These are phyloP conservation scores for Calycina marina DNA, from an alignment of 2,329 filamentous ascomycete species.

Conservation along the genomic window DNA sequence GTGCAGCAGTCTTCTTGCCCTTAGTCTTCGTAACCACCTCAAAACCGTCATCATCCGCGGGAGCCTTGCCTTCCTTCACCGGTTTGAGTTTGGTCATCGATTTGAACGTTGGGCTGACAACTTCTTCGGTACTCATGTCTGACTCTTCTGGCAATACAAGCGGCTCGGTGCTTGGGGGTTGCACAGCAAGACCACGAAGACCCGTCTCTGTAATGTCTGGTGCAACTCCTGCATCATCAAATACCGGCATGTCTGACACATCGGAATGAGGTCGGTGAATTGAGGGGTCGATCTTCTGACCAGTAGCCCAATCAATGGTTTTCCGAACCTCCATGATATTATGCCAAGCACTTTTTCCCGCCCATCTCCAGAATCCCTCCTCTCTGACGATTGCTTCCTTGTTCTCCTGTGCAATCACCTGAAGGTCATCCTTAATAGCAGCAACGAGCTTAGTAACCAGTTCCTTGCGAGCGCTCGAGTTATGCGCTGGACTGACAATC, in stretches of 20 bases:
- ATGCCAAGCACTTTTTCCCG: conserved; percentile 14
- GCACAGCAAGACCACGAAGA: background rate
- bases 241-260: background rate
- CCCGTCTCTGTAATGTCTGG: background rate
- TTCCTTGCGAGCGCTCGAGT: conserved; percentile 15
- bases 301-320: conserved; percentile 13
- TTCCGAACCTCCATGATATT: conserved; percentile 12
- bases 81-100: background rate
- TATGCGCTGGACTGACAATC: conserved; percentile 9
- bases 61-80: background rate
- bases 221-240: background rate
- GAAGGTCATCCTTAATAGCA: conserved; percentile 17
- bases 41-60: background rate
- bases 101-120: background rate
- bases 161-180: background rate
- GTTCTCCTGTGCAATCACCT: conserved; percentile 15
- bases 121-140: no score
- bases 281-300: background rate
- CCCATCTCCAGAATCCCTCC: conserved; percentile 22
- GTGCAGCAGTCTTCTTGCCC: background rate
- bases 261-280: conserved; percentile 9
- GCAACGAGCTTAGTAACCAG: conserved; percentile 15
- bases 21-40: background rate
- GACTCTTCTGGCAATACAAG: background rate
- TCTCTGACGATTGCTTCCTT: conserved; percentile 15